Base-by-base conservation (phyloP, 176 grass and related monocot species). In the Hordeum marinum region DNA sequence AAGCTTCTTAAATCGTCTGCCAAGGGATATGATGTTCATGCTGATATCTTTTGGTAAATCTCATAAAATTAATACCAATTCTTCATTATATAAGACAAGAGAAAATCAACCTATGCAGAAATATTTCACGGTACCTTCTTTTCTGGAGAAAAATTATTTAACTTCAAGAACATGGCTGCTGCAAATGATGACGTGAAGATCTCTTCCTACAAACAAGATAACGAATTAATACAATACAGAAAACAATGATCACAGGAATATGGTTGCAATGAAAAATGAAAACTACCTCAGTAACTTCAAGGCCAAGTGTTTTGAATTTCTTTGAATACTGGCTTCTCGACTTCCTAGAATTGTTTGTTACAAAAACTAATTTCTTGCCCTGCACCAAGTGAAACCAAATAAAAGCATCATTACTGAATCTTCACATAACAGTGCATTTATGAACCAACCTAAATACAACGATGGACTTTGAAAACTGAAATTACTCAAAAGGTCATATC, bases 131-230 rank as follows among this genome's bases (percentile, higher is more conserved):
- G 26, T 74, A 98, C 96, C 96, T 94, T 98, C 86, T 95, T 98
- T 86, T 95, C 91, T 59, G 60, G 75, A 37, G 93, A 60, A 45
- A 98, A 98, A 52, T 94, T 94, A 79, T 91, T 94, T 55, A 89
- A 87, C 68, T 95, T 95, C 84, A 95, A 87, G 84, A 92, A 98
- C 93, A 95, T 98, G 18, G 96, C 93, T 55, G 96, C 91, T 5
- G 96, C 96, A 90, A 92, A 98, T 57, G 96, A 95, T 46, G 96
- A 98, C 34, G 91, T 91, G 87, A 98, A 95, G 37, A 95, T 92
- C 81, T 98, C 95, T 81, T 95, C 91, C 96, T 98, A 82, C 55
- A 84, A 68, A 70, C 8, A 97, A 87, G 13, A 35, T 60, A 81
- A 83, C 52, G 68, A 83, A 71, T 68, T 64, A 67, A 64, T 87